These are phyloP conservation scores for Bipolaris sorokiniana DNA, from an alignment of 2,329 filamentous ascomycete species.

Conservation along the genomic window DNA sequence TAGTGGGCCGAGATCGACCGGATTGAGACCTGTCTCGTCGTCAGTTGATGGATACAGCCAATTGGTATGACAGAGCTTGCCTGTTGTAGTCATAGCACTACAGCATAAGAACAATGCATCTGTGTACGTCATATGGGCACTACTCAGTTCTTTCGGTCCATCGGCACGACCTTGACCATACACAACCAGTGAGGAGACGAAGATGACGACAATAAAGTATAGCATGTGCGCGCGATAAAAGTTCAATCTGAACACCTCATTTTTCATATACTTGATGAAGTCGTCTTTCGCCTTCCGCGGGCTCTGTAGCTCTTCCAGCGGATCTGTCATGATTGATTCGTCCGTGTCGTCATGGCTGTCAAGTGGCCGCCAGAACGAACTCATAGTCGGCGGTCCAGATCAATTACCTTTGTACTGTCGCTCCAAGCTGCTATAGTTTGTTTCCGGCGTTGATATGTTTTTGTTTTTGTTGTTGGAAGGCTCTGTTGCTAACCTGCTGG, in stretches of 20 bases:
- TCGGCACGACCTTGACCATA: constrained; percentile 37
- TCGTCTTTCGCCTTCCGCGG: constrained; percentile 26
- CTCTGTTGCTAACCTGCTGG: constrained; percentile 2
- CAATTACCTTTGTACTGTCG: constrained; percentile 3
- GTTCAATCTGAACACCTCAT: constrained; percentile 27
- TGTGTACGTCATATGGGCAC: constrained; percentile 31
- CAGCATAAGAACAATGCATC: constrained; percentile 38
- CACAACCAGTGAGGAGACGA: constrained; percentile 35
- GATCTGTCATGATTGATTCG: constrained; percentile 20
- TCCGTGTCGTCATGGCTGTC: constrained; percentile 6
- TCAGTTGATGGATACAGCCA: background rate
- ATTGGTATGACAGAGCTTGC: constrained; percentile 3
- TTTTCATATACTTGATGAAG: constrained; percentile 25
- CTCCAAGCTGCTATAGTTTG: background rate
- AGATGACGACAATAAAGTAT: constrained; percentile 38
- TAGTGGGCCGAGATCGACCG: constrained; percentile 33
- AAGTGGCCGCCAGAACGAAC: constrained; percentile 12
- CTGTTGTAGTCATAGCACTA: constrained; percentile 43
- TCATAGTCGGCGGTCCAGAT: constrained; percentile 3
- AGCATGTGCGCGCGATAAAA: constrained; percentile 41
- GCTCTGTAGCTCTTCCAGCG: constrained; percentile 24
- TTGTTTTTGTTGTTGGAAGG: background rate
- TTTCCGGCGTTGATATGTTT: too few species aligned
- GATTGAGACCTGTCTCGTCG: constrained; percentile 29
- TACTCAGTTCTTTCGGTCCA: constrained; percentile 25